Evolutionary conservation across 371 early-diverging fungal species (phyloP).

Genomic region (Rhizopus delemar): DNA sequence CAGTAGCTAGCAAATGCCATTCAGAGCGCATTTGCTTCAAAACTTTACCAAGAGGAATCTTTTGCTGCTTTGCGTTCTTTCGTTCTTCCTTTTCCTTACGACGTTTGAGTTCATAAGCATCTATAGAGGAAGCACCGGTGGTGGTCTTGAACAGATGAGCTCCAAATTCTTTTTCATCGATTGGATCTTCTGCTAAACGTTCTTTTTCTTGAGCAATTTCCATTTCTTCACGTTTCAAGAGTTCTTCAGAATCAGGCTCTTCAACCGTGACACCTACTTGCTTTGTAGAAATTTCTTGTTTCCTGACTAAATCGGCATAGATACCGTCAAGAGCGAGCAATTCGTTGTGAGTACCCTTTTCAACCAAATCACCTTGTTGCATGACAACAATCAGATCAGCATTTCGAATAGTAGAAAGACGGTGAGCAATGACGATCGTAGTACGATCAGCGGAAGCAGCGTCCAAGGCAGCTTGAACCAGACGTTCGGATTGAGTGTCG

Average conservation of each 20-base stretch:
- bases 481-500: slow-evolving; percentile 78
- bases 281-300: slow-evolving; percentile 54
- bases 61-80: slow-evolving; percentile 44
- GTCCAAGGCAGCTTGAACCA: slow-evolving; percentile 82
- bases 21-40: slow-evolving; percentile 38
- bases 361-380: slow-evolving; percentile 70
- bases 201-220: slow-evolving; percentile 25
- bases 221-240: slow-evolving; percentile 42
- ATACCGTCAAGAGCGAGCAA: slow-evolving; percentile 54
- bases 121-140: slow-evolving; percentile 35
- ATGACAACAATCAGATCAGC: slow-evolving; percentile 86
- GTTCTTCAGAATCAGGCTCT: slow-evolving; percentile 28
- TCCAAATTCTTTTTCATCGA: slow-evolving; percentile 27
- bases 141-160: slow-evolving; percentile 35
- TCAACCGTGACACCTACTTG: slow-evolving; percentile 23
- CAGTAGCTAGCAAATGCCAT: slow-evolving; percentile 45
- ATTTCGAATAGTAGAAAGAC: slow-evolving; percentile 77
- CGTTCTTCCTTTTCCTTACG: slow-evolving; percentile 48
- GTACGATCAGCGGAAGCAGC: slow-evolving; percentile 76
- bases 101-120: slow-evolving; percentile 51
- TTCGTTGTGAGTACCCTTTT: slow-evolving; percentile 74
- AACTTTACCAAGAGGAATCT: slow-evolving; percentile 48
- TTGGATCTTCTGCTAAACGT: slow-evolving; percentile 21
- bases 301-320: slow-evolving; percentile 60
- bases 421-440: slow-evolving; percentile 93